Percentiles rank a stretch among this genome's conserved stretches.
Conservation (phyloP, 164 flowering plant species). For the Magnolia sinica region DNA sequence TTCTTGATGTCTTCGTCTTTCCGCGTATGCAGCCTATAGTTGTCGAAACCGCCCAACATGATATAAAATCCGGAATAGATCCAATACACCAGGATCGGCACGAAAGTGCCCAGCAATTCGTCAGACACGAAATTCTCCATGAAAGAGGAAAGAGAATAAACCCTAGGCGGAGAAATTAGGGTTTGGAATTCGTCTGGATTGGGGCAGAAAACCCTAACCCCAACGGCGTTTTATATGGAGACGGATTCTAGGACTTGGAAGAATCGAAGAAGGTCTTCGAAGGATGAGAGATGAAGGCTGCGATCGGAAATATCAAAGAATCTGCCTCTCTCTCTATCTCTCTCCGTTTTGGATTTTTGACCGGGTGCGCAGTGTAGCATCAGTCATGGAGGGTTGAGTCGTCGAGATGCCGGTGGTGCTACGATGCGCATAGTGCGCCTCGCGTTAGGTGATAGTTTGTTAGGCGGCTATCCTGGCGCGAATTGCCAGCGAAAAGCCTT, state of each 20-base stretch:
- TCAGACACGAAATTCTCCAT: conserved; percentile 66
- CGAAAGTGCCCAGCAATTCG: conserved; percentile 69
- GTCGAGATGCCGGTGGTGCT: background rate
- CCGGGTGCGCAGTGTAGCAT: background rate
- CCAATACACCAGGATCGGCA: conserved; percentile 86
- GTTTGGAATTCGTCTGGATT: background rate
- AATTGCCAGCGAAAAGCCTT: background rate
- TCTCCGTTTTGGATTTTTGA: background rate
- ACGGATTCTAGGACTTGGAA: background rate
- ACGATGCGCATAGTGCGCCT: background rate
- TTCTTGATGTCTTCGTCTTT: conserved; percentile 87
- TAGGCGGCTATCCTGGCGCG: background rate
- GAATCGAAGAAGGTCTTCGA: background rate
- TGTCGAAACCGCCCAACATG: conserved; percentile 51
- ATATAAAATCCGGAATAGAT: conserved; percentile 75
- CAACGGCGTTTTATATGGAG: background rate
- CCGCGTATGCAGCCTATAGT: conserved; percentile 72
- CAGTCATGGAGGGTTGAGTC: background rate
- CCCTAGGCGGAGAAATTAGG: background rate
- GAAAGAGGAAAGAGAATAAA: background rate
- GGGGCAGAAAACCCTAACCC: background rate
- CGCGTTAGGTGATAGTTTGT: too few relatives aligned
- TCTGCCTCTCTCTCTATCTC: background rate
- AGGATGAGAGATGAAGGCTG: background rate
- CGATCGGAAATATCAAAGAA: background rate